Conservation (phyloP, 2,329 filamentous ascomycete species). For the Sphaerulina musiva region DNA sequence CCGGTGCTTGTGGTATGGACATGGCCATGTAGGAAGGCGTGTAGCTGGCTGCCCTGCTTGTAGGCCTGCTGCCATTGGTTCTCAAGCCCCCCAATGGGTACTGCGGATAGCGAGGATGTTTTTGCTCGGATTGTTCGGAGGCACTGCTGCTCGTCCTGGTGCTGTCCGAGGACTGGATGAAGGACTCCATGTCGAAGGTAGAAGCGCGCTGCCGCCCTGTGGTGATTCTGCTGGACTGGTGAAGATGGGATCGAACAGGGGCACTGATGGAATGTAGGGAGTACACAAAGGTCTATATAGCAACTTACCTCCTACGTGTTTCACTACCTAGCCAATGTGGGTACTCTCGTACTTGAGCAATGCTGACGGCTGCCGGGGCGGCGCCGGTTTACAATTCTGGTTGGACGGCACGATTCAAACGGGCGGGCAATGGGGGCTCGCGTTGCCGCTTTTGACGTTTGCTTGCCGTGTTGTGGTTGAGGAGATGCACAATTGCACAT, state of each 20-base stretch:
- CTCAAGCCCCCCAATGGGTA: conserved; percentile 10
- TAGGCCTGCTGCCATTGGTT: conserved; percentile 5
- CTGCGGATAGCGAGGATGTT: not conserved
- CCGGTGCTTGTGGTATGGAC: conserved; percentile 7
- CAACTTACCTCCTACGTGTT: not conserved
- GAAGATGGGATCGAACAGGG: not conserved
- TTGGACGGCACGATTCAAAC: no score
- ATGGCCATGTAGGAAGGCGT: conserved; percentile 12
- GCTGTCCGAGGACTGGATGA: not conserved
- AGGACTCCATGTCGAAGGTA: not conserved
- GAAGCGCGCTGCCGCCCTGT: not conserved
- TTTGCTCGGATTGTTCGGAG: conserved; percentile 4
- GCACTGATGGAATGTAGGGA: not conserved
- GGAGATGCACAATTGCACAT: no score
- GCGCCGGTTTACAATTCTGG: no score
- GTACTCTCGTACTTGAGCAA: not conserved
- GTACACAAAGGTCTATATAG: not conserved
- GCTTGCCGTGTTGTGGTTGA: no score
- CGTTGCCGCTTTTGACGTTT: no score
- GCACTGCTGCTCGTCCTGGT: conserved; percentile 2
- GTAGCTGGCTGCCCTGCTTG: conserved; percentile 9
- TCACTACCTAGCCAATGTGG: not conserved
- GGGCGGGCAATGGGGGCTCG: no score
- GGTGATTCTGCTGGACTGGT: not conserved
- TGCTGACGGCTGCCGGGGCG: no score